These are phyloP conservation scores for Pichia sp. DNA, from an alignment of 1,139 yeast species.

Conservation along the genomic window DNA sequence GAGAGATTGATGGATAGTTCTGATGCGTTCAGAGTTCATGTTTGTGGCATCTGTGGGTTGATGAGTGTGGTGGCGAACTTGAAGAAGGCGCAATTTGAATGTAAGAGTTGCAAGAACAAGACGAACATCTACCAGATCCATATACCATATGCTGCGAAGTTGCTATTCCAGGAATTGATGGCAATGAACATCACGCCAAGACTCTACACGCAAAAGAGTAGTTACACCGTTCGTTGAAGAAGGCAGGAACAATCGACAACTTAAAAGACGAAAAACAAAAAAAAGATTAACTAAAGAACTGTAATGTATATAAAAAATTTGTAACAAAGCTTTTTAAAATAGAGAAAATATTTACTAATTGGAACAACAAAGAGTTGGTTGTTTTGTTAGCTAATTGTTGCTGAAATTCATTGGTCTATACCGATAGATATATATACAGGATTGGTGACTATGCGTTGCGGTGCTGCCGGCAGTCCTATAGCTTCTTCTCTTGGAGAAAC, in stretches of 20 bases:
- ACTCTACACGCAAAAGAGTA: conserved; percentile 56
- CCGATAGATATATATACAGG: neutral
- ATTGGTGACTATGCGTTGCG: neutral
- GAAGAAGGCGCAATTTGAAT: conserved; percentile 95
- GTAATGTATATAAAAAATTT: conserved; percentile 9
- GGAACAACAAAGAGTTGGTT: neutral
- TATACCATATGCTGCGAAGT: conserved; percentile 95
- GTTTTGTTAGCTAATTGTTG: neutral
- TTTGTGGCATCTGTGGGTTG: conserved; percentile 96
- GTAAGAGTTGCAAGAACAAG: conserved; percentile 97
- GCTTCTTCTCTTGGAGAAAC: conserved; percentile 21
- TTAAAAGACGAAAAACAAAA: neutral
- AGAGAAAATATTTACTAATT: neutral
- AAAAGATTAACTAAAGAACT: neutral
- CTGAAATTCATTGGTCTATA: neutral
- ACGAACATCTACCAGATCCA: conserved; percentile 96
- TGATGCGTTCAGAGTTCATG: conserved; percentile 96
- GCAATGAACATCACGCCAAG: conserved; percentile 96
- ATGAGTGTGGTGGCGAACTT: conserved; percentile 97
- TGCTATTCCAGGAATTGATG: conserved; percentile 96
- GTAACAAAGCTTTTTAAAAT: conserved; percentile 4
- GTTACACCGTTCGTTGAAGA: conserved; percentile 26
- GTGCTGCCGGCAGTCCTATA: neutral
- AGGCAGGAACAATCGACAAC: neutral
- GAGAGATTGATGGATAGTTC: conserved; percentile 99